Conservation (phyloP, 2,329 filamentous ascomycete species). For the Talaromyces amestolkiae region DNA sequence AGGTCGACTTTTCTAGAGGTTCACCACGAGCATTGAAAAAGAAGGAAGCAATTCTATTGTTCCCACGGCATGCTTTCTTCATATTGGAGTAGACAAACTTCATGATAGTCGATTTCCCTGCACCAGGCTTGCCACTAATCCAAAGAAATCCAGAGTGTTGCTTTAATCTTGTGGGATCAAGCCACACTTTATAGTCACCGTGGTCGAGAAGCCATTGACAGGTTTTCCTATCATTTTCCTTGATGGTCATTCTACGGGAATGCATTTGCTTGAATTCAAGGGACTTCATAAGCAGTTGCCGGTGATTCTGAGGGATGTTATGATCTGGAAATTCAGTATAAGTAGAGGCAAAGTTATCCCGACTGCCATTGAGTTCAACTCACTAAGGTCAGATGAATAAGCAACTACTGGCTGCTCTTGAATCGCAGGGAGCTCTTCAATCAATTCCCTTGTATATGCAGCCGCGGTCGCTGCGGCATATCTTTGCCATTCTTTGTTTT, state of each 20-base stretch:
- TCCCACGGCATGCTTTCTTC: constrained; percentile 4
- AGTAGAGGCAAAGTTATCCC: background rate
- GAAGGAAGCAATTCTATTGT: constrained; percentile 28
- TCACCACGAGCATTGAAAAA: constrained; percentile 33
- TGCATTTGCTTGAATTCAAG: constrained; percentile 17
- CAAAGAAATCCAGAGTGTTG: constrained; percentile 37
- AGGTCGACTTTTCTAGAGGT: constrained; percentile 24
- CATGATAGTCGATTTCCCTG: constrained; percentile 40
- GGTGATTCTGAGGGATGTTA: background rate
- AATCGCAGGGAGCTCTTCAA: constrained; percentile 4
- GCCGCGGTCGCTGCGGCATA: constrained; percentile 19
- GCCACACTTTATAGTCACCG: constrained; percentile 32
- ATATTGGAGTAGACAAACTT: constrained; percentile 25
- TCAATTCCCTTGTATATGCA: constrained; percentile 3
- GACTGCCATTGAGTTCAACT: background rate
- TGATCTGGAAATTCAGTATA: background rate
- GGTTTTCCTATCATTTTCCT: constrained; percentile 1
- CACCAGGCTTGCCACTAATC: constrained; percentile 41
- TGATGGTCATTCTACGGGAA: constrained; percentile 8
- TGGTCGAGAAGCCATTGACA: constrained; percentile 17
- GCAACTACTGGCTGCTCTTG: background rate
- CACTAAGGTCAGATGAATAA: background rate
- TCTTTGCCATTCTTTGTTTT: constrained; percentile 19
- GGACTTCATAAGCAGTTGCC: background rate
- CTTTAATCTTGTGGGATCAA: constrained; percentile 25